Percentiles rank a stretch among this genome's conserved stretches.
Conservation (phyloP, 495 filamentous ascomycete species). For the Pyrenopolyporus hunteri region DNA sequence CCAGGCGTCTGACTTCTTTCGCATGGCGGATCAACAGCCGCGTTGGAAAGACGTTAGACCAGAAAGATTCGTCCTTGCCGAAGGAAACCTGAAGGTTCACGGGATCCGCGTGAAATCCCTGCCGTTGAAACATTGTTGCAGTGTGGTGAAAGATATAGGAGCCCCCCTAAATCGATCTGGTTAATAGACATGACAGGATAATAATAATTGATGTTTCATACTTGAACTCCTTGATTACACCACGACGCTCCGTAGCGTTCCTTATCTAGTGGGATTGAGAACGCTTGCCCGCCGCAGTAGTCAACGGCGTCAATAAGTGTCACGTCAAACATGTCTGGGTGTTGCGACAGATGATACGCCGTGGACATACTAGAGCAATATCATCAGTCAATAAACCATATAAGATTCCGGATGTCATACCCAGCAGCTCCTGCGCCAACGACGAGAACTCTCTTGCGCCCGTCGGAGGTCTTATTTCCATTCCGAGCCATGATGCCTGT, state of each 20-base stretch:
- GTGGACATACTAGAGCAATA: constrained; percentile 62
- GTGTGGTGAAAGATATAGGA: constrained; percentile 82
- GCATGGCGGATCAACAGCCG: constrained; percentile 66
- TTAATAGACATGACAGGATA: not conserved
- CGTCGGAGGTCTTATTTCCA: constrained; percentile 4
- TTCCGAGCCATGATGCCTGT: constrained; percentile 26
- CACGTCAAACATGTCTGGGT: constrained; percentile 75
- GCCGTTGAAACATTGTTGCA: constrained; percentile 74
- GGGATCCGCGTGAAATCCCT: constrained; percentile 69
- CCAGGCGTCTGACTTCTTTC: constrained; percentile 70
- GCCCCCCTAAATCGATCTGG: constrained; percentile 61
- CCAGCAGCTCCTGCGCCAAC: constrained; percentile 71
- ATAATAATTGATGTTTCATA: not conserved
- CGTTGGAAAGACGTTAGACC: constrained; percentile 82
- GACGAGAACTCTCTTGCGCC: constrained; percentile 60
- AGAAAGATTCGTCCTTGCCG: constrained; percentile 78
- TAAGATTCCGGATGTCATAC: constrained; percentile 6
- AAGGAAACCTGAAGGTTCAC: constrained; percentile 83
- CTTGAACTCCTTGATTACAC: constrained; percentile 81
- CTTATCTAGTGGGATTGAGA: constrained; percentile 74
- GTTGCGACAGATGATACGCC: constrained; percentile 73
- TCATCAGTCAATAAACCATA: constrained; percentile 1
- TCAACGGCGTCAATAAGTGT: constrained; percentile 72
- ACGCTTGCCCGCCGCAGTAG: constrained; percentile 81
- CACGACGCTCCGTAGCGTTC: constrained; percentile 70